These are phyloP conservation scores for Linnemannia zychae DNA, from an alignment of 192 early-diverging fungal genomes.

Conservation along the genomic window DNA sequence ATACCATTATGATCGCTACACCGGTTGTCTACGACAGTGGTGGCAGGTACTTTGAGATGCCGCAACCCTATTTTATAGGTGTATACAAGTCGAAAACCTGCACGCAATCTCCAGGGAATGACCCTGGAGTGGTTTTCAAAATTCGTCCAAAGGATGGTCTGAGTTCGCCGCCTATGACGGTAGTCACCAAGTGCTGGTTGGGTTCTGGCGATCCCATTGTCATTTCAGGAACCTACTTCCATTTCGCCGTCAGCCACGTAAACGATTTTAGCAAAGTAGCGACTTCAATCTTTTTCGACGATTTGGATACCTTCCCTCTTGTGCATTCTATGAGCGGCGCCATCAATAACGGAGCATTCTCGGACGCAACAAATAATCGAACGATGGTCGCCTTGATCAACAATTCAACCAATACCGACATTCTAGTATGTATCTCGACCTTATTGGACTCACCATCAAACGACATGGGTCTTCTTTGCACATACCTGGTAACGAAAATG, in stretches of 20 bases:
- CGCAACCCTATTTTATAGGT: background rate
- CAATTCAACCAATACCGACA: background rate
- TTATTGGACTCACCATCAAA: background rate
- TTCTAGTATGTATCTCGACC: slow-evolving; percentile 4
- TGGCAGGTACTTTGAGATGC: background rate
- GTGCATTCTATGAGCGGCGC: slow-evolving; percentile 9
- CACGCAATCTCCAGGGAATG: background rate
- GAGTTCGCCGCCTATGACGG: background rate
- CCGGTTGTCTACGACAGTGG: background rate
- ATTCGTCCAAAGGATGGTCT: slow-evolving; percentile 15
- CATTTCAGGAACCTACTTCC: background rate
- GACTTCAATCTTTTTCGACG: slow-evolving; percentile 9
- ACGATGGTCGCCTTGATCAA: slow-evolving; percentile 4
- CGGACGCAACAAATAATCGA: slow-evolving; percentile 6
- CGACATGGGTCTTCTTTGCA: slow-evolving; percentile 21
- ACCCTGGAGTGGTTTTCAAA: background rate
- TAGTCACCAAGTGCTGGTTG: slow-evolving; percentile 5
- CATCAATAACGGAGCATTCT: slow-evolving; percentile 14
- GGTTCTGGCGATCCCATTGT: background rate
- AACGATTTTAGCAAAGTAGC: slow-evolving; percentile 15
- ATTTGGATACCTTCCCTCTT: slow-evolving; percentile 7
- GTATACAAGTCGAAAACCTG: background rate
- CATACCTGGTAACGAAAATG: background rate
- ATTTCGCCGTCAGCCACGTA: slow-evolving; percentile 12
- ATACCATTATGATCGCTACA: background rate